A percentile compares a stretch with the other conserved stretches of the same genome.
Conservation (phyloP, 2,329 filamentous ascomycete species). For the Aspergillus udagawae region DNA sequence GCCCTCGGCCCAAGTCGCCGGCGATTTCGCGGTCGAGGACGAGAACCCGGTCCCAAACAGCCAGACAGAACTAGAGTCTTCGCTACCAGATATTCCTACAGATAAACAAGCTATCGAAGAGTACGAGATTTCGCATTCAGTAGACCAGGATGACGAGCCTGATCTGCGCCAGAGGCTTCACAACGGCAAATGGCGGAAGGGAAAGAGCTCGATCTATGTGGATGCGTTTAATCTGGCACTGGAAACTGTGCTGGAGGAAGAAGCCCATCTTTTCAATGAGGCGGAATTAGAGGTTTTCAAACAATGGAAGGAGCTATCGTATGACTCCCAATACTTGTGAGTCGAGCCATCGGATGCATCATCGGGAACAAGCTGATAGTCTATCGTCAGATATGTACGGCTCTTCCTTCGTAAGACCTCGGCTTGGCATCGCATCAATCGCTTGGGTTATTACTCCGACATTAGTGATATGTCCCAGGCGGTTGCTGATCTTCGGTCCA, state of each 20-base stretch:
- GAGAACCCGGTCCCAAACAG: constrained; percentile 23
- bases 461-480: constrained; percentile 69
- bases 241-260: constrained; percentile 83
- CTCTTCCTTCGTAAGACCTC: constrained; percentile 89
- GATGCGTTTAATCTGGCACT: constrained; percentile 94
- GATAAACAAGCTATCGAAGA: constrained; percentile 71
- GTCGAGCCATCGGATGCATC: constrained; percentile 25
- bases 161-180: constrained; percentile 50
- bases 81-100: constrained; percentile 63
- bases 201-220: constrained; percentile 87
- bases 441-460: constrained; percentile 76
- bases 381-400: constrained; percentile 68
- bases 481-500: constrained; percentile 60
- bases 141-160: constrained; percentile 42
- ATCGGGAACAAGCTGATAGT: constrained; percentile 3
- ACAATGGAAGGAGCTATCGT: constrained; percentile 68
- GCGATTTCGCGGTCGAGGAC: neutral
- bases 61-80: constrained; percentile 66
- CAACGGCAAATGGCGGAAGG: constrained; percentile 64
- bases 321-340: constrained; percentile 88
- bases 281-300: constrained; percentile 73
- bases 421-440: constrained; percentile 79
- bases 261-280: constrained; percentile 79
- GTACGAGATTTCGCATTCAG: constrained; percentile 68
- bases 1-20: neutral